Conservation (phyloP, 805 yeast species). For the Kurtzmaniella fragi region DNA sequence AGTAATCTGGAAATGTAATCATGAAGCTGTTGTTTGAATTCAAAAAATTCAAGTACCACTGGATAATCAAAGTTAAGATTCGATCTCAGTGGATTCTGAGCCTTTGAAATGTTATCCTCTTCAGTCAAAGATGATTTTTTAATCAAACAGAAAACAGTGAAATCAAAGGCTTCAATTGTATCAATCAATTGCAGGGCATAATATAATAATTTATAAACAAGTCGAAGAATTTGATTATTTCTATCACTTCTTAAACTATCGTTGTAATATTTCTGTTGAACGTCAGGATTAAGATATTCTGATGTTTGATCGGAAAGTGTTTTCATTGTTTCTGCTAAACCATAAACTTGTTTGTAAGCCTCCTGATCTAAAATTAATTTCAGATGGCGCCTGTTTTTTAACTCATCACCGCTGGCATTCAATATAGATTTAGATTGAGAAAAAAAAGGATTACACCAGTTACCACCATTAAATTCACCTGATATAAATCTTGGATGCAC, state of each 20-base stretch:
- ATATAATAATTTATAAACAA: constrained; percentile 50
- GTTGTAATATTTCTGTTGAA: constrained; percentile 33
- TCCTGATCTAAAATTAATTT: constrained; percentile 49
- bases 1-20: constrained; percentile 53
- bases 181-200: constrained; percentile 46
- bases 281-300: constrained; percentile 30
- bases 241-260: constrained; percentile 31
- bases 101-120: constrained; percentile 9
- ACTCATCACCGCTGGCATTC: constrained; percentile 39
- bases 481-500: constrained; percentile 64
- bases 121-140: constrained; percentile 21
- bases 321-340: constrained; percentile 32
- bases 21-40: constrained; percentile 68
- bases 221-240: constrained; percentile 49
- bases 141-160: constrained; percentile 47
- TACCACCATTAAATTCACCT: constrained; percentile 71
- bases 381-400: constrained; percentile 35
- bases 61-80: constrained; percentile 44
- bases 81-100: background rate
- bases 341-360: constrained; percentile 35
- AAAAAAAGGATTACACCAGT: constrained; percentile 69
- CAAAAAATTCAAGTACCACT: constrained; percentile 63
- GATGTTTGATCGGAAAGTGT: constrained; percentile 38
- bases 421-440: constrained; percentile 30
- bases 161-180: constrained; percentile 56